Conservation (phyloP, 1,284 basidiomycete species). For the Moesziomyces sp. region DNA sequence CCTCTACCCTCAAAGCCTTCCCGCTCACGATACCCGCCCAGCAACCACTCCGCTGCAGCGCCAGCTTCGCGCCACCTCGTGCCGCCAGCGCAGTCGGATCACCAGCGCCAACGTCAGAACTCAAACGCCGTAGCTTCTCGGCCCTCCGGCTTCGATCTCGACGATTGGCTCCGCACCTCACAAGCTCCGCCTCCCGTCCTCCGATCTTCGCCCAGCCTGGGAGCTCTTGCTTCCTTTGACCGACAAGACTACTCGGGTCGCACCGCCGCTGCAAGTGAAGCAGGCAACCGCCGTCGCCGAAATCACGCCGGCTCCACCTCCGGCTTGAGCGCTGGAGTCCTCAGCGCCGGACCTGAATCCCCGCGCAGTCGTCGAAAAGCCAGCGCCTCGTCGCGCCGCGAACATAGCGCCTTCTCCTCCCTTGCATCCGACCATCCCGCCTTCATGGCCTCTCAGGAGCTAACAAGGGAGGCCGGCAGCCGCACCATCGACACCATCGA, state of each 20-base stretch:
- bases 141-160: slow-evolving; percentile 35
- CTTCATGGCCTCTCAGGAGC: slow-evolving; percentile 32
- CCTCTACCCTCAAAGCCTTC: slow-evolving; percentile 14
- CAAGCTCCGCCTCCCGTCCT: slow-evolving; percentile 12
- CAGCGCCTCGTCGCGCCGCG: slow-evolving; percentile 20
- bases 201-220: slow-evolving; percentile 36
- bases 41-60: slow-evolving; percentile 41
- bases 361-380: slow-evolving; percentile 33
- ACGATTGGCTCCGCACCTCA: slow-evolving; percentile 37
- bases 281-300: slow-evolving; percentile 33
- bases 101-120: slow-evolving; percentile 17
- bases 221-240: slow-evolving; percentile 28
- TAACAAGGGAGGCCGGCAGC: slow-evolving; percentile 35
- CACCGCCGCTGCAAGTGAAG: slow-evolving; percentile 40
- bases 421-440: slow-evolving; percentile 35
- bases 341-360: slow-evolving; percentile 43
- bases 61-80: slow-evolving; percentile 25
- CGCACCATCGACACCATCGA: slow-evolving; percentile 45
- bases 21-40: slow-evolving; percentile 31
- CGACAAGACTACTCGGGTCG: slow-evolving; percentile 12
- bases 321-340: slow-evolving; percentile 46
- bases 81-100: slow-evolving; percentile 10
- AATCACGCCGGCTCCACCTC: slow-evolving; percentile 28
- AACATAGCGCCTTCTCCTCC: slow-evolving; percentile 17
- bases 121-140: slow-evolving; percentile 22